These are phyloP conservation scores for Colletotrichum siamense DNA, from an alignment of 2,329 filamentous ascomycete species.

Conservation along the genomic window DNA sequence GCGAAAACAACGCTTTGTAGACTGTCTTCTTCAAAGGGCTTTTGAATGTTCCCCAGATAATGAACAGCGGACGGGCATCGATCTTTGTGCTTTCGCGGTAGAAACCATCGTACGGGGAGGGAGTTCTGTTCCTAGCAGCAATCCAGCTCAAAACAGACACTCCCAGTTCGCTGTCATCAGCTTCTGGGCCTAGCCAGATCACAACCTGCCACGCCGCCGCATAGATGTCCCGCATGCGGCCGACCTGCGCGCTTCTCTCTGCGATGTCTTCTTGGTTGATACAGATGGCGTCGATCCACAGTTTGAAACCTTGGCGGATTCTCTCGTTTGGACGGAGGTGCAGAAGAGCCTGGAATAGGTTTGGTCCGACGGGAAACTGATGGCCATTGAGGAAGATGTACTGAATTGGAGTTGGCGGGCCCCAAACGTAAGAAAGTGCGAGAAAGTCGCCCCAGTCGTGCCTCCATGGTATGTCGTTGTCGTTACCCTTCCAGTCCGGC, in stretches of 20 bases:
- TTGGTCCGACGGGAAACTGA: not conserved
- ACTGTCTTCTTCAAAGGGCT: not conserved
- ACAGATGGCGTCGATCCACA: not conserved
- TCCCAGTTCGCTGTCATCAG: not conserved
- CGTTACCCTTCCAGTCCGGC: not conserved
- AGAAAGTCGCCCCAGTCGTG: not conserved
- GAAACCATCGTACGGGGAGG: not conserved
- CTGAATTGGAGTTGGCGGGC: not conserved
- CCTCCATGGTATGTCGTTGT: not conserved
- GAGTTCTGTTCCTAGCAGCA: not conserved
- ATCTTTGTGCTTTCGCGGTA: not conserved
- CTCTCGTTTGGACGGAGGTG: not conserved
- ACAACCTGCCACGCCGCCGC: not conserved
- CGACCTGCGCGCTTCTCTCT: not conserved
- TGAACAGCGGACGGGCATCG: not conserved
- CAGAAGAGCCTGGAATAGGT: not conserved
- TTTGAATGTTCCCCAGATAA: not conserved
- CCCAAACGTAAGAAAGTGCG: not conserved
- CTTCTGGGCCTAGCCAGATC: not conserved
- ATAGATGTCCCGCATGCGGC: not conserved
- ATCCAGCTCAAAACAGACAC: not conserved
- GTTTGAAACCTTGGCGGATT: not conserved
- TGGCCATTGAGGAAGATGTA: not conserved
- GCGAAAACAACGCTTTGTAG: not conserved
- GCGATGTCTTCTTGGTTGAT: not conserved